Conservation (phyloP, 805 yeast genomes). For the Hermanozyma aechmeae region DNA sequence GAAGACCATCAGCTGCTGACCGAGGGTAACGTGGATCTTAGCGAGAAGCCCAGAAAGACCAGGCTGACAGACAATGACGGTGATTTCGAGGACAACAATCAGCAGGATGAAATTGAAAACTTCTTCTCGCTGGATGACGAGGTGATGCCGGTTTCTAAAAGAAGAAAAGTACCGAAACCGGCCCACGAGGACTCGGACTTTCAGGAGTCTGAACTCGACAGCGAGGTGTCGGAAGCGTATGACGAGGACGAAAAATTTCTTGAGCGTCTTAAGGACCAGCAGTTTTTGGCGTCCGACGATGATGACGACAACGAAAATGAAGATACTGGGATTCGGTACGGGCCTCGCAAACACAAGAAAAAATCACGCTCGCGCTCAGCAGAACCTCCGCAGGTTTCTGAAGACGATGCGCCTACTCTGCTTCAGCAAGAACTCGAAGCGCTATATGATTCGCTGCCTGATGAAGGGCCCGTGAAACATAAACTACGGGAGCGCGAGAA, state of each 20-base stretch:
- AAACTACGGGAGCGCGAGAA: slow-evolving; percentile 43
- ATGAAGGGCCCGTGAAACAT: slow-evolving; percentile 30
- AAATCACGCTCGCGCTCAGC: slow-evolving; percentile 15
- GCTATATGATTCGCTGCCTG: slow-evolving; percentile 53
- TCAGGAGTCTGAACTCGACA: slow-evolving; percentile 3
- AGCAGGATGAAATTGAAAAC: slow-evolving; percentile 6
- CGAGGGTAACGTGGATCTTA: slow-evolving; percentile 3
- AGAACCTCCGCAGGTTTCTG: slow-evolving; percentile 14
- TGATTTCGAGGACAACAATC: slow-evolving; percentile 6
- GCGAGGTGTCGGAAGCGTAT: slow-evolving; percentile 5
- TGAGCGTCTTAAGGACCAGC: slow-evolving; percentile 4
- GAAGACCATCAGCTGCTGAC: slow-evolving; percentile 3
- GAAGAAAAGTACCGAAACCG: slow-evolving; percentile 5
- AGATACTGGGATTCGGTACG: slow-evolving; percentile 12
- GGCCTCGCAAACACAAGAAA: slow-evolving; percentile 6
- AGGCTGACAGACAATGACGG: neutral
- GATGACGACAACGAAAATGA: slow-evolving; percentile 18
- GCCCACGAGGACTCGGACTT: slow-evolving; percentile 2
- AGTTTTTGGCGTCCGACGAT: slow-evolving; percentile 29
- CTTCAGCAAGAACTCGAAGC: slow-evolving; percentile 61
- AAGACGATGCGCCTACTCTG: slow-evolving; percentile 12
- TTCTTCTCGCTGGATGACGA: slow-evolving; percentile 5
- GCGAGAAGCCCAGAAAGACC: slow-evolving; percentile 1
- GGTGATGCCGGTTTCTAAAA: slow-evolving; percentile 8
- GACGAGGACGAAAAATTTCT: slow-evolving; percentile 8